Conservation (phyloP, 2,329 filamentous ascomycete species). For the Fusarium decemcellulare region DNA sequence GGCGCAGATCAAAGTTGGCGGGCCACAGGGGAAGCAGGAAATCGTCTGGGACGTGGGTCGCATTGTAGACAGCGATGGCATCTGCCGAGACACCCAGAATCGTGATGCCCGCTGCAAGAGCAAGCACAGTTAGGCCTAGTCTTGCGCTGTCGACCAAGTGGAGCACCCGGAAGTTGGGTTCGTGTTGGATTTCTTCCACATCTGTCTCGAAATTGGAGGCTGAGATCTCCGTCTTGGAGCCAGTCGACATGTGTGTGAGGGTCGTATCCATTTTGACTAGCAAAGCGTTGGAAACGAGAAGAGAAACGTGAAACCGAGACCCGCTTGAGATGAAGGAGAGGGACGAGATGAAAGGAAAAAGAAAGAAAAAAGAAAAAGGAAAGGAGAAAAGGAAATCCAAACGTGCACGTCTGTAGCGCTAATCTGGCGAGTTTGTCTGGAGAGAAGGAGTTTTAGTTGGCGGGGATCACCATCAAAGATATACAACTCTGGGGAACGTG, state of each 20-base stretch:
- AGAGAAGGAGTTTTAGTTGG: background rate
- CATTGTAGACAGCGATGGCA: constrained; percentile 68
- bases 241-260: constrained; percentile 43
- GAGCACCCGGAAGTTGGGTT: constrained; percentile 56
- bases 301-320: constrained; percentile 27
- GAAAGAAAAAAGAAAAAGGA: constrained; percentile 10
- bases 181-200: constrained; percentile 52
- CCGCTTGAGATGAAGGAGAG: constrained; percentile 24
- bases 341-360: constrained; percentile 12
- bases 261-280: constrained; percentile 28
- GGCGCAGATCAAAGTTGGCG: constrained; percentile 67
- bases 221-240: constrained; percentile 57
- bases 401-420: background rate
- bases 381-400: constrained; percentile 15
- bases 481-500: constrained; percentile 34
- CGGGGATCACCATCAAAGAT: constrained; percentile 34
- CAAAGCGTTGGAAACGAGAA: constrained; percentile 6
- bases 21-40: constrained; percentile 72
- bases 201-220: constrained; percentile 66
- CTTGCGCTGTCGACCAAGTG: constrained; percentile 60
- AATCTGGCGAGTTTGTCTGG: constrained; percentile 8
- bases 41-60: constrained; percentile 63
- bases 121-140: constrained; percentile 63
- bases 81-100: constrained; percentile 69
- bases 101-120: constrained; percentile 65